Evolutionary conservation across 2,329 filamentous ascomycete species (phyloP).

Genomic region (Nemania abortiva): DNA sequence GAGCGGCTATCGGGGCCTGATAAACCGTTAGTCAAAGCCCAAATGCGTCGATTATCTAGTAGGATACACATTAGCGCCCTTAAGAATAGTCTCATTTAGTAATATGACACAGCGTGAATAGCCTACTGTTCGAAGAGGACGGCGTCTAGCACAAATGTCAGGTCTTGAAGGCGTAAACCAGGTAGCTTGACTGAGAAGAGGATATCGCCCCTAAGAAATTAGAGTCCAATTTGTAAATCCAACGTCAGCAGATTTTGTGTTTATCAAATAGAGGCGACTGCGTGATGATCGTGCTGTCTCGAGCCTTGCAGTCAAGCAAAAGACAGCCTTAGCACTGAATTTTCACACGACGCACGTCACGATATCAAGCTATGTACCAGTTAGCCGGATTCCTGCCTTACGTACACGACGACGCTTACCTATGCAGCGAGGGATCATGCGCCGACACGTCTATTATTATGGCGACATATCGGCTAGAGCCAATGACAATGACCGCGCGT

Average conservation of each 20-base stretch:
- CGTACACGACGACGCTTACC: constrained; percentile 27
- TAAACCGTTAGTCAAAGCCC: background rate
- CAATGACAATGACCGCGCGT: constrained; percentile 33
- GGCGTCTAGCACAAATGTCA: background rate
- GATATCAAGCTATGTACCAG: constrained; percentile 10
- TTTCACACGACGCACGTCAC: background rate
- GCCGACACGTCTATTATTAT: constrained; percentile 51
- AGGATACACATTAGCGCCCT: background rate
- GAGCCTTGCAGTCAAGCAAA: background rate
- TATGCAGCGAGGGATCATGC: constrained; percentile 32
- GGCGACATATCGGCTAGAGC: constrained; percentile 51
- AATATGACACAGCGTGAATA: background rate
- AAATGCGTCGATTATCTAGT: background rate
- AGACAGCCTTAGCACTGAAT: no score
- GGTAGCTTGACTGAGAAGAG: no score
- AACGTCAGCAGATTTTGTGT: background rate
- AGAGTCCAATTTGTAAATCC: background rate
- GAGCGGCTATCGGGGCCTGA: background rate
- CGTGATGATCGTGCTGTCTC: background rate
- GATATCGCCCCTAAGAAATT: no score
- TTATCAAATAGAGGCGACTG: background rate
- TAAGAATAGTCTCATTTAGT: background rate
- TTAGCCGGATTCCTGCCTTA: constrained; percentile 17
- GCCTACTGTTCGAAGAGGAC: background rate
- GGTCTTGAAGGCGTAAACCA: background rate